Conservation (phyloP, 2,329 filamentous ascomycete genomes). For the Clonostachys solani region DNA sequence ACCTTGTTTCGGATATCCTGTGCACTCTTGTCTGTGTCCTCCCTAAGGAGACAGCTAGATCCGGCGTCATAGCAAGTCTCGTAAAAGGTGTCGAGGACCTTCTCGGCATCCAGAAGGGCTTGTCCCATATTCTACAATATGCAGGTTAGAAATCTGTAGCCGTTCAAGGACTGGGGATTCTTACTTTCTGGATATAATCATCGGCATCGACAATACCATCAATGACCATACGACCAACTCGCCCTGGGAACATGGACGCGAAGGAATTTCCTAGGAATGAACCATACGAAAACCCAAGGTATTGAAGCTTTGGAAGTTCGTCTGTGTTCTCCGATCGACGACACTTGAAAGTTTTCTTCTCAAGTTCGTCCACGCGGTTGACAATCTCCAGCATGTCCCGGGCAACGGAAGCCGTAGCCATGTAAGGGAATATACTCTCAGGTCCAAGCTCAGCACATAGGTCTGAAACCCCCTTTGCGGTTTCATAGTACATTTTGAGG, state of each 20-base stretch:
- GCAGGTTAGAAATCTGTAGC: no score
- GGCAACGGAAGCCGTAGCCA: conserved; percentile 30
- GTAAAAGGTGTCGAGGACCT: conserved; percentile 24
- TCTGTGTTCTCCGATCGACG: no score
- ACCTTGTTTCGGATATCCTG: conserved; percentile 23
- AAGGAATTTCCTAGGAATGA: conserved; percentile 27
- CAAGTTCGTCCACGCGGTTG: conserved; percentile 25
- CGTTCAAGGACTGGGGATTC: no score
- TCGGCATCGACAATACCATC: conserved; percentile 29
- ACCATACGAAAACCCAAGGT: conserved; percentile 45
- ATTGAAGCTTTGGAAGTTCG: conserved; percentile 26
- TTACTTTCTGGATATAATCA: conserved; percentile 19
- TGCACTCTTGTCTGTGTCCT: conserved; percentile 5
- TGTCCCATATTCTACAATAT: conserved; percentile 16
- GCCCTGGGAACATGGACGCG: conserved; percentile 25
- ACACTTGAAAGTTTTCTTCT: conserved; percentile 3
- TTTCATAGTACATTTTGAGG: neutral
- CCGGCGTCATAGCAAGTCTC: conserved; percentile 24
- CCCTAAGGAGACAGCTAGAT: neutral
- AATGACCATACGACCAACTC: conserved; percentile 33
- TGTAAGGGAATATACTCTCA: conserved; percentile 10
- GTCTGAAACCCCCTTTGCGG: neutral
- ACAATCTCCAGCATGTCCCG: conserved; percentile 38
- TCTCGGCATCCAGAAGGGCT: conserved; percentile 27
- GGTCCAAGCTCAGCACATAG: neutral